These are phyloP conservation scores for Tetrahymena borealis DNA, from an alignment of 73 alveolate species.

Conservation along the genomic window DNA sequence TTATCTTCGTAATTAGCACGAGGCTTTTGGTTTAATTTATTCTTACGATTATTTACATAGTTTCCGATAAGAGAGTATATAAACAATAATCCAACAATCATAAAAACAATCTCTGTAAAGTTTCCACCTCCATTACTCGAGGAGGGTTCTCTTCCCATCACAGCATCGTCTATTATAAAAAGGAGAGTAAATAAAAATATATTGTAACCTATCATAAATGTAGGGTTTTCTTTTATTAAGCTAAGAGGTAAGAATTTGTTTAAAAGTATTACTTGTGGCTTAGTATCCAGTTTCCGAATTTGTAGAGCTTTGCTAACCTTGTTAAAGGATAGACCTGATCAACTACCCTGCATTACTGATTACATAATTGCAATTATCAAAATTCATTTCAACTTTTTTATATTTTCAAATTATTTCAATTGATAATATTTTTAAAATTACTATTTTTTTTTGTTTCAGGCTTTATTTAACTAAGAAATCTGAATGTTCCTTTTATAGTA, in stretches of 20 bases:
- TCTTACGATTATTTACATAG: background rate
- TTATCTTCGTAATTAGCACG: background rate
- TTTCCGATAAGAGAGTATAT: background rate
- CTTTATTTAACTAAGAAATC: background rate
- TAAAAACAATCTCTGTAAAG: background rate
- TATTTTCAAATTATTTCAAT: background rate
- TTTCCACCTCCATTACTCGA: background rate
- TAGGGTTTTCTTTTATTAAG: background rate
- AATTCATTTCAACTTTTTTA: background rate
- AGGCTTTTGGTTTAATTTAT: background rate
- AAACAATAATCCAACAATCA: background rate
- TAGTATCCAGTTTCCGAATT: background rate
- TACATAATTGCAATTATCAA: background rate
- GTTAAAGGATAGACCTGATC: background rate
- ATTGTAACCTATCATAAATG: too few species aligned
- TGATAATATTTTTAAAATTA: background rate
- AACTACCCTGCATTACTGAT: background rate
- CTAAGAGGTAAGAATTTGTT: background rate
- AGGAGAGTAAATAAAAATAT: too few species aligned
- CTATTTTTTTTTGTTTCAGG: background rate
- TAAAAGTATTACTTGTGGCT: background rate
- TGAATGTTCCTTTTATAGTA: background rate
- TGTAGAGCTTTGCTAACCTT: background rate
- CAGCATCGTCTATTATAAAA: background rate
- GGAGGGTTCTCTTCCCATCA: background rate